Conservation (phyloP, 345 rosid species). For the Rhodamnia rubescens region DNA sequence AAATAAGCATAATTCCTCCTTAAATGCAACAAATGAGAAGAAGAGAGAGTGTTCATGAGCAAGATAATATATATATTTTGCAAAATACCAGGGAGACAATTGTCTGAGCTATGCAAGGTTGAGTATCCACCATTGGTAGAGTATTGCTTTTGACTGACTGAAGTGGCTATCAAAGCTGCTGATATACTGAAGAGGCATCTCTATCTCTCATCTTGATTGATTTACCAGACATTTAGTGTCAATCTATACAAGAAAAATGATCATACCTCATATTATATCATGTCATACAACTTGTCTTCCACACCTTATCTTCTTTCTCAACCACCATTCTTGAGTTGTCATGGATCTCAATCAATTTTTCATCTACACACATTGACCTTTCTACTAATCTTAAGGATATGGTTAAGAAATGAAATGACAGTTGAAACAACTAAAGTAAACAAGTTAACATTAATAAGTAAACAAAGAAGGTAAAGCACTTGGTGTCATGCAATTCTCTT, state of each 20-base stretch:
- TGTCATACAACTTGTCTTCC: too few species aligned
- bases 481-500: not conserved
- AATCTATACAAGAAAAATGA: too few species aligned
- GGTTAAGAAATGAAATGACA: not conserved
- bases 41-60: too few species aligned
- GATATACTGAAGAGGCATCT: not conserved
- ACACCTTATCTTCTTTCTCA: not conserved
- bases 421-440: not conserved
- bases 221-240: too few species aligned
- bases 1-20: too few species aligned
- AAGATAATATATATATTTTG: not conserved
- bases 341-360: not conserved
- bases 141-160: not conserved
- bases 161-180: not conserved
- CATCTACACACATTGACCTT: not conserved
- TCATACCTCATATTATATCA: too few species aligned
- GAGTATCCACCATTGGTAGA: not conserved
- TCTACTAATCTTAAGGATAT: not conserved
- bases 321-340: not conserved
- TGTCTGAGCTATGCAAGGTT: conserved; percentile 46
- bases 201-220: not conserved
- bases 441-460: not conserved
- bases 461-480: not conserved
- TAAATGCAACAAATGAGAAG: not conserved
- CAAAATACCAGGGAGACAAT: conserved; percentile 12